A percentile compares a stretch with the other conserved stretches of the same genome.
These are phyloP conservation scores for Pistacia vera DNA, from an alignment of 345 rosid species.

Conservation along the genomic window DNA sequence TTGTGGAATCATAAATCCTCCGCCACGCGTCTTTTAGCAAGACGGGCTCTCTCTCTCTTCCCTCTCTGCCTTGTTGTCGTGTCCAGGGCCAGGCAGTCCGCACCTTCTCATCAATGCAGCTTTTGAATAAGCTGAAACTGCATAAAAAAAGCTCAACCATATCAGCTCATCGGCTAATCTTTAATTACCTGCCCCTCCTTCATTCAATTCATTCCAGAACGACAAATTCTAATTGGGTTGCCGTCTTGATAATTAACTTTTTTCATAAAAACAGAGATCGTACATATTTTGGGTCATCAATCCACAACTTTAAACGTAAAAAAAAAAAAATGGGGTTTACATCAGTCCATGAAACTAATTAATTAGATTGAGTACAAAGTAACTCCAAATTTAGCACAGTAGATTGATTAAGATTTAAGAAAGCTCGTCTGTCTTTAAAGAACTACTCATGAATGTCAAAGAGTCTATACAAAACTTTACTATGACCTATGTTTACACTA, in stretches of 20 bases:
- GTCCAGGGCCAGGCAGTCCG: not conserved
- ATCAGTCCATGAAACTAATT: not conserved
- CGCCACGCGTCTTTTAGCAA: slow-evolving; percentile 4
- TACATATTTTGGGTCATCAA: no score
- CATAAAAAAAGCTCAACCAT: not conserved
- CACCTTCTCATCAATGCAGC: not conserved
- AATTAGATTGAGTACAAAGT: not conserved
- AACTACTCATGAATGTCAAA: not conserved
- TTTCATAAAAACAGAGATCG: no score
- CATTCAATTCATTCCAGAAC: no score
- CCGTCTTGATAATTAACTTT: not conserved
- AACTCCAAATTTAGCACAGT: not conserved
- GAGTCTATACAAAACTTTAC: not conserved
- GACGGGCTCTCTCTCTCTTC: not conserved
- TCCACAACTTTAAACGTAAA: no score
- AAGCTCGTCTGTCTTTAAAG: no score
- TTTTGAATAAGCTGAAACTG: not conserved
- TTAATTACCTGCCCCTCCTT: no score
- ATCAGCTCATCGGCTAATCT: not conserved
- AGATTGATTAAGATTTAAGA: not conserved
- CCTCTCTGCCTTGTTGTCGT: not conserved
- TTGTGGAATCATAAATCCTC: not conserved
- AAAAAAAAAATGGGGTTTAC: no score
- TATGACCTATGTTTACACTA: not conserved
- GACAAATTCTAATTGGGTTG: no score